phyloP scores from a whole-genome alignment of 768 basidiomycete genomes.

The Tricholomella constricta region DNA sequence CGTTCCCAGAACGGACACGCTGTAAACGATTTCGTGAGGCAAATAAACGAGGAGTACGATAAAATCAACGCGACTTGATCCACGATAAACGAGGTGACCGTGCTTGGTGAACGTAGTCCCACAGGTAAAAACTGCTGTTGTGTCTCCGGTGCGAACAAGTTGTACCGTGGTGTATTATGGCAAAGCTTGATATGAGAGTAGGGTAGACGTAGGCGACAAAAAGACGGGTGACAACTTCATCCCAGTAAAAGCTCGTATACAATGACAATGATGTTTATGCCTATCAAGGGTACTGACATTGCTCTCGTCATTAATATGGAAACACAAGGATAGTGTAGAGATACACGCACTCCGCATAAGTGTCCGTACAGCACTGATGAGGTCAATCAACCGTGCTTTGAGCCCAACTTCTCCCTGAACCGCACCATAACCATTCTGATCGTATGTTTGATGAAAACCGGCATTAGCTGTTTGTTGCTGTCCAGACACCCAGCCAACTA shows the following conservation, averaged over 20 bases:
- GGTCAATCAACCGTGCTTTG: conserved; percentile 85
- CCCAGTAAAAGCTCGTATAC: conserved; percentile 80
- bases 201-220: neutral
- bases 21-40: conserved; percentile 70
- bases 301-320: neutral
- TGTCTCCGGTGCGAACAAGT: neutral
- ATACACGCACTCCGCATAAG: conserved; percentile 89
- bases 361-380: conserved; percentile 94
- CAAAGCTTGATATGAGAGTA: conserved; percentile 4
- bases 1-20: conserved; percentile 67
- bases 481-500: conserved; percentile 85
- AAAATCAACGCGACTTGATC: conserved; percentile 48
- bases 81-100: neutral
- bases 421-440: conserved; percentile 59
- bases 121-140: neutral
- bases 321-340: conserved; percentile 12
- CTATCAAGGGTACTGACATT: conserved; percentile 84
- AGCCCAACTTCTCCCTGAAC: conserved; percentile 65
- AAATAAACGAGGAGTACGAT: conserved; percentile 75
- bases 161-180: conserved; percentile 7
- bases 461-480: conserved; percentile 58
- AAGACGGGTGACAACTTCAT: conserved; percentile 20
- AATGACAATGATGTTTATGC: conserved; percentile 83
- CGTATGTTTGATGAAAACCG: conserved; percentile 67
- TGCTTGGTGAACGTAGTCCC: no score